Base-by-base conservation (phyloP, 2,329 filamentous ascomycete genomes). In the Calonectria henricotiae region DNA sequence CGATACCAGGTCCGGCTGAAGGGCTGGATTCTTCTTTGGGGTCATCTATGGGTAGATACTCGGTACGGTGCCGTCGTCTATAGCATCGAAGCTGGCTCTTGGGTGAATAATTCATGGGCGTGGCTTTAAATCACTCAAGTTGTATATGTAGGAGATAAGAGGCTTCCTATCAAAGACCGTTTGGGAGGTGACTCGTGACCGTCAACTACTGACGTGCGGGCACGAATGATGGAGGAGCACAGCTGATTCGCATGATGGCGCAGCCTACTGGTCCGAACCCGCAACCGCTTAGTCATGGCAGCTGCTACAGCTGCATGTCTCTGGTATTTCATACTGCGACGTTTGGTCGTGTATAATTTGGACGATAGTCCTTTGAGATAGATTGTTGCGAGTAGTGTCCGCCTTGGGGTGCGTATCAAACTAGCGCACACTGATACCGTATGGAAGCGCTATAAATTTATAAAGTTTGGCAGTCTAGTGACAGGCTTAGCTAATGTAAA, bases 181-280 rank as follows among this genome's bases (percentile, higher is more conserved):
- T 55, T 35, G n/a, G 49, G 49, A 37, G 49, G 49, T 55, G 49
- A 23, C 49, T 55, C 32, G 49, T 55, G 49, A 55, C 49, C n/a
- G 4, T 55, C 32, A 15, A 8, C 27, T 30, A 30, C 49, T 37
- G 30, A 37, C 30, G 49, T 55, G 49, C 49, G 49, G 49, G 49
- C 30, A 55, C 49, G 32, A 55, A 55, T 55, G 30, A 37, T 13
- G 13, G 32, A 20, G n/a, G 17, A 12, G 23, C 44, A 23, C 49
- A 37, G n/a, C 11, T 37, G 49, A 55, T 37, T 55, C 49, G 37
- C 49, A 55, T 49, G 46, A 30, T 8, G n/a, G 5, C 30, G 8
- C 47, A 17, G 30, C 49, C 12, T 20, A 35, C 32, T 37, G 32
- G 49, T 5, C 5, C 30, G 6, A 23, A 35, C 11, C 2, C n/a